Conservation (phyloP, 2,329 filamentous ascomycete species). For the Alternaria gaisen region DNA sequence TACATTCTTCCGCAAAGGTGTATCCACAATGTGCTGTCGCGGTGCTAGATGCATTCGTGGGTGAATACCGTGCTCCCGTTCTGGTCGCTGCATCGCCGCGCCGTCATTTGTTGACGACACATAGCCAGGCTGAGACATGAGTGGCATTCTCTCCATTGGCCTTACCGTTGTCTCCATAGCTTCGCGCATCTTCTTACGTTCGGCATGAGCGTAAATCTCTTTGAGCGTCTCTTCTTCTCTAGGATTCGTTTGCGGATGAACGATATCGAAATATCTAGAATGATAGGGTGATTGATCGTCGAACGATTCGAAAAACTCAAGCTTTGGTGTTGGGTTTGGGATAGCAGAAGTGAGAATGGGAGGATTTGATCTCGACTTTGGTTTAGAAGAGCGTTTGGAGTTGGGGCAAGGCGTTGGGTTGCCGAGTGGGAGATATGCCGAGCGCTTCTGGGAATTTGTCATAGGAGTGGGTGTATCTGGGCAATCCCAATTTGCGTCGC, state of each 20-base stretch:
- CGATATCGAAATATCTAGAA: background rate
- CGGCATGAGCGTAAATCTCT: background rate
- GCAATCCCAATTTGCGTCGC: conserved; percentile 2
- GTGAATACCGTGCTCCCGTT: background rate
- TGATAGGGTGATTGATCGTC: background rate
- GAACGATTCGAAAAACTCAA: background rate
- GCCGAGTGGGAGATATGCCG: conserved; percentile 25
- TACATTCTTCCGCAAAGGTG: background rate
- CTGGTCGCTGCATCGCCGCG: background rate
- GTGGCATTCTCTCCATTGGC: background rate
- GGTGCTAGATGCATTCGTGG: background rate
- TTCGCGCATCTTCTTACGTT: background rate
- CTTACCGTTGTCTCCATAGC: background rate
- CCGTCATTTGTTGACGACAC: background rate
- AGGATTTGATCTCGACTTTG: background rate
- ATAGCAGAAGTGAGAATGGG: background rate
- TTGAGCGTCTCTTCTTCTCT: background rate
- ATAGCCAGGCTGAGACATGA: background rate
- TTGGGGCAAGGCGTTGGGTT: background rate
- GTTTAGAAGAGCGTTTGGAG: background rate
- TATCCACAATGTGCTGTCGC: background rate
- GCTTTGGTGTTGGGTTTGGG: background rate
- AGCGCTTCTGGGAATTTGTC: conserved; percentile 23
- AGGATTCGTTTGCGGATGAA: background rate
- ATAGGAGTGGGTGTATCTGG: conserved; percentile 36